phyloP scores from a whole-genome alignment of 2,329 filamentous ascomycete genomes.

The Fulvia fulva region DNA sequence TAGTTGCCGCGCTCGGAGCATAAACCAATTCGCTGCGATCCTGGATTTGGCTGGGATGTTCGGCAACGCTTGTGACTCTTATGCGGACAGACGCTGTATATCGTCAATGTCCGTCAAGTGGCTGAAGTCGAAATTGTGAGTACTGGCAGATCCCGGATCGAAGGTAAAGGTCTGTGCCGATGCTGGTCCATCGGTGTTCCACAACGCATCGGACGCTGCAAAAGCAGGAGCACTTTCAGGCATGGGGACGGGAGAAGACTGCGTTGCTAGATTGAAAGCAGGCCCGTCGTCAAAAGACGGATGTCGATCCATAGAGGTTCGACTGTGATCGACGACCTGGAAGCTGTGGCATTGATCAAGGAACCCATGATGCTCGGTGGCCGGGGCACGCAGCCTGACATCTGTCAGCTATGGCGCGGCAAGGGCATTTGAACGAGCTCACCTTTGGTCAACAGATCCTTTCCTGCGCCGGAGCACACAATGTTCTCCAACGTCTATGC shows the following conservation, averaged over 20 bases:
- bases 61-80: too few species aligned
- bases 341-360: constrained; percentile 3
- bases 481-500: neutral
- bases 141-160: neutral
- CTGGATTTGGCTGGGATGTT: too few species aligned
- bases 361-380: neutral
- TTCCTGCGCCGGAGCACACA: constrained; percentile 3
- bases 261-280: neutral
- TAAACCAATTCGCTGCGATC: too few species aligned
- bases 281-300: neutral
- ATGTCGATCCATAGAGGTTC: neutral
- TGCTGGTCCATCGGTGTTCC: neutral
- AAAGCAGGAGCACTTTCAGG: neutral
- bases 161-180: neutral
- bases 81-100: too few species aligned
- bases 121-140: constrained; percentile 13
- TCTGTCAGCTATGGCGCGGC: neutral
- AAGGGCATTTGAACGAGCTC: neutral
- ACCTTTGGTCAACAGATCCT: neutral
- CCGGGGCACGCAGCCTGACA: neutral
- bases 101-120: constrained; percentile 19
- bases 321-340: neutral
- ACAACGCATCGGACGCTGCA: neutral
- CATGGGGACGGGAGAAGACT: too few species aligned
- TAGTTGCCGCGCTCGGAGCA: too few species aligned